Evolutionary conservation across 192 early-diverging fungal genomes (phyloP).

Genomic region (Coemansia sp.): DNA sequence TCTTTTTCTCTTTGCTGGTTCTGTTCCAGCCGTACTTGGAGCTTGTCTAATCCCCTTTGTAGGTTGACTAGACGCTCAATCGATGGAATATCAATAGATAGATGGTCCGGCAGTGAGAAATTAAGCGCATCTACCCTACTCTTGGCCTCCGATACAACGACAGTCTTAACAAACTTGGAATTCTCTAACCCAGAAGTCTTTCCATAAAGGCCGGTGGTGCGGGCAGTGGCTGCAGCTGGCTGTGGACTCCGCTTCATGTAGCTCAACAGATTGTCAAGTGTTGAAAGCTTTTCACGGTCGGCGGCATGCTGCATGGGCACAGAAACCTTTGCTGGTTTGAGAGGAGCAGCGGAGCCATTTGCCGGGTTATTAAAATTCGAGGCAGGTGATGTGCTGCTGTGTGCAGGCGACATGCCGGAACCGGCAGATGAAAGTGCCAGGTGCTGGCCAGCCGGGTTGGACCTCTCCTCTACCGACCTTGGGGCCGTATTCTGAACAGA

Average conservation of each 20-base stretch:
- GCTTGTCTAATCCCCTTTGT: slow-evolving; percentile 2
- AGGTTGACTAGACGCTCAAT: slow-evolving; percentile 15
- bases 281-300: slow-evolving; percentile 21
- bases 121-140: slow-evolving; percentile 14
- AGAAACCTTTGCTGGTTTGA: background rate
- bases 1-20: slow-evolving; percentile 5
- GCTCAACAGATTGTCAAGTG: slow-evolving; percentile 38
- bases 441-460: background rate
- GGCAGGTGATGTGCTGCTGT: slow-evolving; percentile 18
- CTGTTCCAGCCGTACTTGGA: slow-evolving; percentile 12
- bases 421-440: background rate
- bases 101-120: slow-evolving; percentile 17
- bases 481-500: background rate
- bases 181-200: background rate
- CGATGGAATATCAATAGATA: slow-evolving; percentile 14
- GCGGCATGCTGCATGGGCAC: slow-evolving; percentile 5
- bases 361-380: background rate
- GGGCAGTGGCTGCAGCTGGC: slow-evolving; percentile 6
- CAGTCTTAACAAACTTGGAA: slow-evolving; percentile 28
- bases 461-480: slow-evolving; percentile 1
- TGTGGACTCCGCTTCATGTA: slow-evolving; percentile 38
- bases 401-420: slow-evolving; percentile 9
- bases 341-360: background rate
- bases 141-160: slow-evolving; percentile 32
- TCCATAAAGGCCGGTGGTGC: background rate